Percentiles rank a stretch among this genome's conserved stretches.
Conservation (phyloP, 116 monocot species). For the Dioscorea cayenensis region DNA sequence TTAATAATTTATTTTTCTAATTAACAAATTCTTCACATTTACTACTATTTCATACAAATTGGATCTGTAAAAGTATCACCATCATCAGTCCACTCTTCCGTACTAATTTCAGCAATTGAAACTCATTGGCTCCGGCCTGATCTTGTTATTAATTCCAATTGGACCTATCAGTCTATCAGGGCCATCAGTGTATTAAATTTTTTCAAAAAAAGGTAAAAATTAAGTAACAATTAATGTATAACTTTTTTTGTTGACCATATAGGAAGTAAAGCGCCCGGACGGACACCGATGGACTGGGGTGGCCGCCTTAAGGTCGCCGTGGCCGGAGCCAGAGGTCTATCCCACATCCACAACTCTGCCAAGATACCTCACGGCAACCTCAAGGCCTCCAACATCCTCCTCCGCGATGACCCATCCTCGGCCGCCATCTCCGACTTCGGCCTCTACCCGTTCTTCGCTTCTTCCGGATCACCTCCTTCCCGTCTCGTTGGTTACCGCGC, state of each 20-base stretch:
- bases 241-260: neutral
- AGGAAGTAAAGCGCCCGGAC: neutral
- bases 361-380: slow-evolving; percentile 32
- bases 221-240: neutral
- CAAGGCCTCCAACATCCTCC: slow-evolving; percentile 49
- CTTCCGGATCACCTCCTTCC: neutral
- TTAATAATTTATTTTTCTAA: neutral
- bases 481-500: slow-evolving; percentile 30
- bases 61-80: neutral
- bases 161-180: too few relatives aligned
- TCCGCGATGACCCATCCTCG: slow-evolving; percentile 15
- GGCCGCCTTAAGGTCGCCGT: slow-evolving; percentile 19
- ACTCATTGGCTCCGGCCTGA: too few relatives aligned
- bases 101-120: neutral
- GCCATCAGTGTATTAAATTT: too few relatives aligned
- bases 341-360: slow-evolving; percentile 31
- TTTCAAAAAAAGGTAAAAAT: too few relatives aligned
- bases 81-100: neutral
- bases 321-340: slow-evolving; percentile 30
- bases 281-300: slow-evolving; percentile 10
- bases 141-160: too few relatives aligned
- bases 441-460: slow-evolving; percentile 20
- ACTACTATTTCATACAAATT: neutral
- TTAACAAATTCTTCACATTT: neutral
- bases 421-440: slow-evolving; percentile 39